Evolutionary conservation across 768 basidiomycete species (phyloP).

Genomic region (Pisolithus albus): DNA sequence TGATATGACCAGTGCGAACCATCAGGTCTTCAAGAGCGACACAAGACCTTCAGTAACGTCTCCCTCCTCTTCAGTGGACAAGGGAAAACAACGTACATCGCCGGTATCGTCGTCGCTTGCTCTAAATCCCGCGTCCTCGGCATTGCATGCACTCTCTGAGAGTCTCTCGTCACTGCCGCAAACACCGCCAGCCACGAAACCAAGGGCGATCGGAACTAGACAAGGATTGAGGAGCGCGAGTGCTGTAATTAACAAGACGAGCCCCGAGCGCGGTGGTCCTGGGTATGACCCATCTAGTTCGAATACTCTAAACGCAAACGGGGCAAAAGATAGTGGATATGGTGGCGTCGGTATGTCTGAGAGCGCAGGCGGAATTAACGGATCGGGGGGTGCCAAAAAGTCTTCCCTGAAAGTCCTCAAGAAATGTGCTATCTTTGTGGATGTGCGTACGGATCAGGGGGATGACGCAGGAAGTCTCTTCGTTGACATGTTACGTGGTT

Average conservation of each 20-base stretch:
- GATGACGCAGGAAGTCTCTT: constrained; percentile 79
- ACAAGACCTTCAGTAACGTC: background rate
- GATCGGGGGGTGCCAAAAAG: constrained; percentile 22
- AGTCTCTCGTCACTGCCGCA: constrained; percentile 49
- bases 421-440: constrained; percentile 77
- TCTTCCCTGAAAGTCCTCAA: constrained; percentile 49
- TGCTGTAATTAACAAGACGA: constrained; percentile 16
- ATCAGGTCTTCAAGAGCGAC: constrained; percentile 9
- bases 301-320: constrained; percentile 12
- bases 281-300: constrained; percentile 24
- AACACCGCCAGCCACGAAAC: constrained; percentile 28
- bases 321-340: constrained; percentile 14
- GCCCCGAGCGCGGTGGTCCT: constrained; percentile 26
- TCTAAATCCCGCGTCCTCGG: constrained; percentile 30
- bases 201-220: constrained; percentile 40
- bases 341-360: constrained; percentile 7
- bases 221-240: constrained; percentile 42
- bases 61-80: constrained; percentile 11
- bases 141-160: constrained; percentile 54
- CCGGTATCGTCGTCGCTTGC: constrained; percentile 17
- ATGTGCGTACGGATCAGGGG: constrained; percentile 66
- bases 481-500: constrained; percentile 69
- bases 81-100: constrained; percentile 16
- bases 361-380: constrained; percentile 16
- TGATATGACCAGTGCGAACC: background rate